Percentiles rank a stretch among this genome's conserved stretches.
Conservation (phyloP, 495 filamentous ascomycete genomes). For the Clavariopsis aquatica region DNA sequence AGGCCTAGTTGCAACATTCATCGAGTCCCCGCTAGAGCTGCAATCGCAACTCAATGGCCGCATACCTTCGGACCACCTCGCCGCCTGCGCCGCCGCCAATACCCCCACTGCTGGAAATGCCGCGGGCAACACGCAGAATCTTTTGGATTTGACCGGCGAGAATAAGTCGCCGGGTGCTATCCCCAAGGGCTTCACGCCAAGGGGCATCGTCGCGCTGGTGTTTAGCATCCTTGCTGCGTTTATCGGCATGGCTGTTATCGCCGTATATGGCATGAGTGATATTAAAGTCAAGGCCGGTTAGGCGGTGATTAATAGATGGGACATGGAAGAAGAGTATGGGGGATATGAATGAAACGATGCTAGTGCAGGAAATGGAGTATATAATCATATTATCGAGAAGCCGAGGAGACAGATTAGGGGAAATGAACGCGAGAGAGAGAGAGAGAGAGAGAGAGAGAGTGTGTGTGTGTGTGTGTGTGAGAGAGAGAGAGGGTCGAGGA, state of each 20-base stretch:
- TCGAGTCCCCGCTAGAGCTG: conserved; percentile 67
- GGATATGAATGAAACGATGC: not conserved
- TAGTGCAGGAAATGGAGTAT: no score
- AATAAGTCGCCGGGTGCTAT: conserved; percentile 57
- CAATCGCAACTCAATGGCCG: conserved; percentile 54
- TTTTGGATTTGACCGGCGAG: conserved; percentile 65
- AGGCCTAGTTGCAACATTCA: conserved; percentile 69
- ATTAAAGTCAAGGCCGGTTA: conserved; percentile 18
- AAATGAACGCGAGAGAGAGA: no score
- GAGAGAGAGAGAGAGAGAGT: no score
- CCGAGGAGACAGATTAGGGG: no score
- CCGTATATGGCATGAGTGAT: conserved; percentile 60
- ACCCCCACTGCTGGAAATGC: conserved; percentile 68
- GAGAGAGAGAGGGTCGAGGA: not conserved
- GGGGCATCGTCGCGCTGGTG: conserved; percentile 70
- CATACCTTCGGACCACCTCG: conserved; percentile 65
- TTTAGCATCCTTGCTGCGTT: conserved; percentile 71
- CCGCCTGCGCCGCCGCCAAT: conserved; percentile 57
- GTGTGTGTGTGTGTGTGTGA: not conserved
- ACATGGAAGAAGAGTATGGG: not conserved
- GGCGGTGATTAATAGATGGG: not conserved
- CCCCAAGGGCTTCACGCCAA: conserved; percentile 70
- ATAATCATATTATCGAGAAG: no score
- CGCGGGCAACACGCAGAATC: conserved; percentile 65
- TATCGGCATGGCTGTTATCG: conserved; percentile 69